Evolutionary conservation across 805 yeast genomes (phyloP), one percentile per base, ranked within the genome.

Genomic region (Metschnikowia rubicola): DNA sequence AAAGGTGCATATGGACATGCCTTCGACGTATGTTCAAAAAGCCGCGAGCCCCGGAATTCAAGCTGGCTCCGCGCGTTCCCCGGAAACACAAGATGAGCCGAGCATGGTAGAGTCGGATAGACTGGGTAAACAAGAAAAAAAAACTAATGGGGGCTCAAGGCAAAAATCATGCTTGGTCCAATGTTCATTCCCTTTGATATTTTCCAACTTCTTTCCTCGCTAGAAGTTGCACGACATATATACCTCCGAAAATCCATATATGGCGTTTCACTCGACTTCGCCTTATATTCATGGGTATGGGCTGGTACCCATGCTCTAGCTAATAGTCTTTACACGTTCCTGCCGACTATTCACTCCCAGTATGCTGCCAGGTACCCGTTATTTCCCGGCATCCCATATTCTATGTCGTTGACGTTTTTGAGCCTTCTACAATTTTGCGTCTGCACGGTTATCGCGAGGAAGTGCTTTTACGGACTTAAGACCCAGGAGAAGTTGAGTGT

Each of bases 181-280:
- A 39, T 43, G 11, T 45, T 49, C 30, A 19, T 46, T 13, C 46
- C 44, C 17, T 46, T 42, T 30, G 56, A 53, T 30, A 10, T 41
- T 3, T 37, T 44, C 9, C 55, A 46, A 30, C 32, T 42, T 9
- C 30, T 39, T 17, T 47, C 52, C 2, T 41, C 43, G 10, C 28
- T 43, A 13, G 48, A 44, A 3, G n/a, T 47, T n/a, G 10, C 36
- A 6, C 46, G 41, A 15, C 48, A 42, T 37, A 37, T 44, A 33
- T 3, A 28, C 2, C 13, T 19, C 19, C 44, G 42, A 26, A 37
- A 41, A 21, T 43, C 51, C 6, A 39, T 36, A 9, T 37, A 33
- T 12, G 51, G 39, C 12, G 26, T 55, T 6, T 54, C 57, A 26
- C 43, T 47, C 13, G 57, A 55, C 48, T 48, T 53, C 40, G 35